Conservation (phyloP, 192 early-diverging fungal species). For the Dissophora globulifera region DNA sequence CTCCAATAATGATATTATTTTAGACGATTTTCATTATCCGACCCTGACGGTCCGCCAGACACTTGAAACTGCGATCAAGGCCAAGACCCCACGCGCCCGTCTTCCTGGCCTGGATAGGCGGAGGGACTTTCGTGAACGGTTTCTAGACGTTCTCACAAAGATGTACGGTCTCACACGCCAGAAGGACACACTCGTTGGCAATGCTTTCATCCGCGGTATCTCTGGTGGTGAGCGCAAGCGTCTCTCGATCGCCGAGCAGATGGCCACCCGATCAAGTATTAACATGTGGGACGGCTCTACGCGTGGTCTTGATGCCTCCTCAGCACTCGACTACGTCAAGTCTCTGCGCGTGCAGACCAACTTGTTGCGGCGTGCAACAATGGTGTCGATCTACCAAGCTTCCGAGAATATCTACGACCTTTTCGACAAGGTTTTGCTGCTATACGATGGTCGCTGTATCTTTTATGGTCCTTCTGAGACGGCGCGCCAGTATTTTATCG, state of each 20-base stretch:
- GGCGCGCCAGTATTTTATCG: slow-evolving; percentile 71
- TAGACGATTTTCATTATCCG: slow-evolving; percentile 81
- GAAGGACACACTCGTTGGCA: slow-evolving; percentile 77
- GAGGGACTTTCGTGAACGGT: slow-evolving; percentile 60
- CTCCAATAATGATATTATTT: background rate
- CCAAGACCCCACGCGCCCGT: slow-evolving; percentile 72
- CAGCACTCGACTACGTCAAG: slow-evolving; percentile 84
- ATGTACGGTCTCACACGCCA: slow-evolving; percentile 73
- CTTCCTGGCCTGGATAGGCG: slow-evolving; percentile 54
- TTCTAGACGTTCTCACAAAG: slow-evolving; percentile 67
- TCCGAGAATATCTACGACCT: slow-evolving; percentile 80
- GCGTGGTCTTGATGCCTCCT: slow-evolving; percentile 83
- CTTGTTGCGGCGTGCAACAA: slow-evolving; percentile 70
- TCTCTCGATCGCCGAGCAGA: slow-evolving; percentile 81
- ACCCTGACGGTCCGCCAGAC: slow-evolving; percentile 85
- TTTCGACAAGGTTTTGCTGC: slow-evolving; percentile 75
- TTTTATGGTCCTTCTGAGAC: slow-evolving; percentile 72
- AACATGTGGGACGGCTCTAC: slow-evolving; percentile 81
- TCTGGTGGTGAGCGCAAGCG: slow-evolving; percentile 85
- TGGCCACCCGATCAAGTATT: slow-evolving; percentile 64
- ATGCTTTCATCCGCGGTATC: slow-evolving; percentile 79
- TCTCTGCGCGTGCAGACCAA: slow-evolving; percentile 81
- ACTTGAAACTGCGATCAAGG: slow-evolving; percentile 79
- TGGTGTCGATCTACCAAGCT: slow-evolving; percentile 79
- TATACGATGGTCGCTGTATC: slow-evolving; percentile 74